A percentile compares a stretch with the other conserved stretches of the same genome.
Conservation (phyloP, 2,329 filamentous ascomycete species). For the Fusarium sp. region DNA sequence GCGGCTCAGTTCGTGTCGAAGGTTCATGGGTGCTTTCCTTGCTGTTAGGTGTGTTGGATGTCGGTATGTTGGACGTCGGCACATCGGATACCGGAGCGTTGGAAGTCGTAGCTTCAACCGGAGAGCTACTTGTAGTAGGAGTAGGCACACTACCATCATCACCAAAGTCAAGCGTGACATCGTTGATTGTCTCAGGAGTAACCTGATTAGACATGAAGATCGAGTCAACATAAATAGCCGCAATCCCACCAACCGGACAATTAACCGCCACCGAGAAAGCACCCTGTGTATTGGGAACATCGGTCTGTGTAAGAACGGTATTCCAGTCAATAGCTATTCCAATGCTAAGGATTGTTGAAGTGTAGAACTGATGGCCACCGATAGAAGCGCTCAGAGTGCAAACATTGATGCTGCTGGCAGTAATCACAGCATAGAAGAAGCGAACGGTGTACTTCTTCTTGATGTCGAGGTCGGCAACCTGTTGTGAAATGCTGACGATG, state of each 20-base stretch:
- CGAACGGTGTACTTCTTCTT: constrained; percentile 27
- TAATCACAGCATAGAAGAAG: constrained; percentile 28
- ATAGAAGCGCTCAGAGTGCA: constrained; percentile 24
- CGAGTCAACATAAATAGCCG: constrained; percentile 23
- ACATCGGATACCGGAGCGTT: accelerated
- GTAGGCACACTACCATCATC: not conserved
- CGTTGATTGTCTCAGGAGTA: constrained; percentile 27
- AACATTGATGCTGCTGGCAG: not conserved
- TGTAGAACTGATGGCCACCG: not conserved
- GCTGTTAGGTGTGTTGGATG: not conserved
- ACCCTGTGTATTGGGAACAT: not conserved
- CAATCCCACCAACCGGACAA: constrained; percentile 5
- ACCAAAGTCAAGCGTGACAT: constrained; percentile 15
- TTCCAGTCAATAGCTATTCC: constrained; percentile 1
- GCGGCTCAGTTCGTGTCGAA: not conserved
- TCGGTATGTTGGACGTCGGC: no score
- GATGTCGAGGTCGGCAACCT: not conserved
- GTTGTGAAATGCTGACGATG: constrained; percentile 3
- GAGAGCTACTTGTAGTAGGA: accelerated
- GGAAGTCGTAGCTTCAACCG: accelerated
- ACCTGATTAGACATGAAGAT: constrained; percentile 39
- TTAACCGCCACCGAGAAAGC: not conserved
- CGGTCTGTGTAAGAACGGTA: not conserved
- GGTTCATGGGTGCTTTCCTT: not conserved
- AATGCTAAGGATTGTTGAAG: not conserved